These are phyloP conservation scores for Prunus yedoensis DNA, from an alignment of 331 rosid species.

Conservation along the genomic window DNA sequence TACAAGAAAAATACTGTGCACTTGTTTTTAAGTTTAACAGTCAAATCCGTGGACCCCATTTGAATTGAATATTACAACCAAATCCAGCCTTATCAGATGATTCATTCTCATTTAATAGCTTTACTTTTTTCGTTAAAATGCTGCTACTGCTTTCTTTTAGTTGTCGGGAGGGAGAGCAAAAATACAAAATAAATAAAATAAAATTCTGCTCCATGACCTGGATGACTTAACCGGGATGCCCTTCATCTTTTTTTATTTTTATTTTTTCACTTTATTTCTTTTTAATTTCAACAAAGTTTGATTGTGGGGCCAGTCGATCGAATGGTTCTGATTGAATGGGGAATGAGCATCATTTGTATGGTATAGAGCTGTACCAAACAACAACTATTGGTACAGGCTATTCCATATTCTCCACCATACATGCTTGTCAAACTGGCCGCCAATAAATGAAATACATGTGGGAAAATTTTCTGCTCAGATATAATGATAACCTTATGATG, in stretches of 20 bases:
- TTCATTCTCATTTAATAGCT: constrained; percentile 11
- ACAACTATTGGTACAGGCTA: constrained; percentile 32
- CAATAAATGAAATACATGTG: constrained; percentile 44
- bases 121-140: constrained; percentile 8
- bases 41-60: constrained; percentile 24
- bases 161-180: constrained; percentile 24
- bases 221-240: not conserved
- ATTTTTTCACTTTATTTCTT: not conserved
- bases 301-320: constrained; percentile 25
- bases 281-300: not conserved
- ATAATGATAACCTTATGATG: constrained; percentile 17
- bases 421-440: constrained; percentile 49
- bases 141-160: constrained; percentile 7
- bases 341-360: constrained; percentile 36
- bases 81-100: constrained; percentile 23
- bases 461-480: constrained; percentile 25
- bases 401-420: constrained; percentile 55
- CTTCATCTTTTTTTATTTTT: not conserved
- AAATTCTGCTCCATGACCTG: not conserved
- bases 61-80: constrained; percentile 10
- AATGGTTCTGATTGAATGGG: constrained; percentile 37
- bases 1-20: not conserved
- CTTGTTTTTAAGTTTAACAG: not conserved
- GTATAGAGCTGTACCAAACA: constrained; percentile 34
- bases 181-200: not conserved